Evolutionary conservation across 805 yeast species (phyloP).

Genomic region (Maudiozyma bulderi): DNA sequence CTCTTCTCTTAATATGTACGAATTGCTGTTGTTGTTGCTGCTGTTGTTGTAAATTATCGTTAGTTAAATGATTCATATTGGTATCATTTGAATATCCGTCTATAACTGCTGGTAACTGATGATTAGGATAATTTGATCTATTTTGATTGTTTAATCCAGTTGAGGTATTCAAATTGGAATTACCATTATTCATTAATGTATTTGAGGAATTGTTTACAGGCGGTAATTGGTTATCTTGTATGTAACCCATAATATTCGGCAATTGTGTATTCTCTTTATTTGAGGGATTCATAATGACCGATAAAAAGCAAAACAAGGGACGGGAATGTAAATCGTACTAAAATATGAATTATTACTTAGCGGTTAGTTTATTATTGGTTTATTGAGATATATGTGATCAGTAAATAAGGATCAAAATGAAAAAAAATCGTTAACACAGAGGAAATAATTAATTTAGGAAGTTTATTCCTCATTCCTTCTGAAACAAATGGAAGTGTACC

Average conservation of each 20-base stretch:
- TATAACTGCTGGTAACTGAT: neutral
- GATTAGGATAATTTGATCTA: neutral
- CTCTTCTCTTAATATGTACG: constrained; percentile 15
- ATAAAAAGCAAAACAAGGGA: too few species aligned
- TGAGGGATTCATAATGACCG: neutral
- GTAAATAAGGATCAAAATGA: too few species aligned
- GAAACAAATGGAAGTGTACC: too few species aligned
- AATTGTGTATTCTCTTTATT: neutral
- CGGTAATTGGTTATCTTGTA: neutral
- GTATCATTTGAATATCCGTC: neutral
- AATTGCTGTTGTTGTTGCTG: neutral
- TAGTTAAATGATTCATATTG: neutral
- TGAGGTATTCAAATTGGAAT: neutral
- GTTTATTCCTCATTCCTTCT: too few species aligned
- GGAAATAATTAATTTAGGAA: too few species aligned
- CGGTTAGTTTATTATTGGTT: too few species aligned
- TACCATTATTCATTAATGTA: neutral
- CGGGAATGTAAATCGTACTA: too few species aligned
- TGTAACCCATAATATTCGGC: neutral
- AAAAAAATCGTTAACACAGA: too few species aligned
- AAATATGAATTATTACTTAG: too few species aligned
- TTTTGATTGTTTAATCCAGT: neutral
- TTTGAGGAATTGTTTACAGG: neutral
- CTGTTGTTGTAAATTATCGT: neutral
- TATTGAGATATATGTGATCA: too few species aligned